phyloP scores from a whole-genome alignment of 495 filamentous ascomycete genomes.

The Astrothelium subdiscretum region DNA sequence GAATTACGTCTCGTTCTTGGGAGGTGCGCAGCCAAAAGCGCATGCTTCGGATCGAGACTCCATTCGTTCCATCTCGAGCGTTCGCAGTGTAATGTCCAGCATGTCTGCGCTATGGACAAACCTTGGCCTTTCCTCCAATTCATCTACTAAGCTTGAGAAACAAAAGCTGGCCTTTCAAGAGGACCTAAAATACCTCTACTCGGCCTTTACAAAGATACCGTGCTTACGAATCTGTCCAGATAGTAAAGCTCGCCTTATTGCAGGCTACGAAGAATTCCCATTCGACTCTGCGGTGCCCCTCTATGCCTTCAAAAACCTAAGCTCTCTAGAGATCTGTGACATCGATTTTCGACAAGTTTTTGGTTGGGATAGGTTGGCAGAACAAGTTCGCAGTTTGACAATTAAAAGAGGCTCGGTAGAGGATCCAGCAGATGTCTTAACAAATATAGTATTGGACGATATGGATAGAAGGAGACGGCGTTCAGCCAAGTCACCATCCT shows the following conservation, averaged over 20 bases:
- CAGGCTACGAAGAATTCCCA: constrained; percentile 93
- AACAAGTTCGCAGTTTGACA: constrained; percentile 81
- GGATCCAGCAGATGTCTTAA: constrained; percentile 79
- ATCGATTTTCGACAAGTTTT: constrained; percentile 94
- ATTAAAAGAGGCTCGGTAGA: constrained; percentile 79
- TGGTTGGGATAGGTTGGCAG: constrained; percentile 87
- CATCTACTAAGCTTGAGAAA: constrained; percentile 68
- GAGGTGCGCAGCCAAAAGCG: constrained; percentile 62
- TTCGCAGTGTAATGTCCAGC: constrained; percentile 92
- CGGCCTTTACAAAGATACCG: constrained; percentile 96
- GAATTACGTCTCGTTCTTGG: constrained; percentile 93
- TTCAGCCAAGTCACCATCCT: constrained; percentile 78
- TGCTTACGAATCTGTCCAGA: constrained; percentile 81
- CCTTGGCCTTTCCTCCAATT: constrained; percentile 66
- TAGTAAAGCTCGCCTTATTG: constrained; percentile 74
- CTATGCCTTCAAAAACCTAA: constrained; percentile 90
- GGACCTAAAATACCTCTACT: constrained; percentile 92
- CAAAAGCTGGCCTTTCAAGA: constrained; percentile 72
- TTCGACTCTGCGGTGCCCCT: constrained; percentile 97
- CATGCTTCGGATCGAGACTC: constrained; percentile 76
- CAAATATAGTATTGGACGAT: constrained; percentile 89
- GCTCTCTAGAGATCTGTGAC: constrained; percentile 83
- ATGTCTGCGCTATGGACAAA: constrained; percentile 89
- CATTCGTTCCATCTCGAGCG: constrained; percentile 89
- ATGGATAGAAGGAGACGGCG: constrained; percentile 82